Base-by-base conservation (phyloP, 805 yeast genomes). In the Hanseniaspora jakobsenii region DNA sequence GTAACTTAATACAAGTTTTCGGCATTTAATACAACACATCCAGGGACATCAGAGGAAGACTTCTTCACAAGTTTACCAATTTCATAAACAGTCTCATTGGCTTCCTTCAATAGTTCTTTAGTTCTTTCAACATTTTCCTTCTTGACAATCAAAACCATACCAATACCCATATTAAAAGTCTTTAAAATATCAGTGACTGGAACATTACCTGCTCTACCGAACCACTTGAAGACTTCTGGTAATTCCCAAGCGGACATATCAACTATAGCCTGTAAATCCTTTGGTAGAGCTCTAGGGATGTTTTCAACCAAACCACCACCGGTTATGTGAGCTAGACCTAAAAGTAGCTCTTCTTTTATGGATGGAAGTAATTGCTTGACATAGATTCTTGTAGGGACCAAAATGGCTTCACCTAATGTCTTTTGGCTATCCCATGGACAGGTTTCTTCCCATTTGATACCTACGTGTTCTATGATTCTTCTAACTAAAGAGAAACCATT, bases 261-360 rank as follows among this genome's bases (percentile, higher is more conserved):
- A 40, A 91, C 74, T 52, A 68, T 69, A 12, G 96, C 98, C 55
- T 79, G 78, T 50, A 91, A 67, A 53, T 75, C 63, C 47, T 73
- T 65, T 48, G 98, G 98, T 50, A 91, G 69, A 16, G 94, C 91
- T 60, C 99, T 77, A 44, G 99, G 99, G 48, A 89, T 77, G 63
- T 91, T 91, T 64, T 91, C 99, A 23, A 91, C 79, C 44, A 91
- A 70, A 43, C 99, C 99, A 62, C 99, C 99, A 50, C 99, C 99
- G 19, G 99, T 91, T 57, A 91, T 91, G 58, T 91, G 94, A 2
- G 98, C 95, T 58, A 91, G 71, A 48, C 96, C 99, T 46, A 86
- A 69, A 38, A 89, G 59, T 47, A 81, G 65, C 27, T 71, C 78
- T 55, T 80, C 69, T 54, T 71, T 72, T 50, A 87, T 71, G 2